Evolutionary conservation across 495 filamentous ascomycete genomes (phyloP).

Genomic region (Penicillium goetzii): DNA sequence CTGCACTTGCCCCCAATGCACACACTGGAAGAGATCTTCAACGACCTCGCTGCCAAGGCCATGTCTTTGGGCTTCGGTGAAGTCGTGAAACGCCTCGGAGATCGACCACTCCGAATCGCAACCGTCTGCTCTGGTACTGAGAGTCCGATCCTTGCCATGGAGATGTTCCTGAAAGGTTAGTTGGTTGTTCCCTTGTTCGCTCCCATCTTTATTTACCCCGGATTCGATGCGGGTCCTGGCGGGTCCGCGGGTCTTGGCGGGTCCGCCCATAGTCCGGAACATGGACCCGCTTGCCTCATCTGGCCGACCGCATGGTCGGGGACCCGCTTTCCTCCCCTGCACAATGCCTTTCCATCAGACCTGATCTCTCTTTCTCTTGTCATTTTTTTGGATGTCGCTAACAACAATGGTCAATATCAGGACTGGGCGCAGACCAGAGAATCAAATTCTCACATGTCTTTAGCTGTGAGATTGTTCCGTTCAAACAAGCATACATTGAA

Average conservation of each 20-base stretch:
- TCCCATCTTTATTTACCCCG: background rate
- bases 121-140: slow-evolving; percentile 89
- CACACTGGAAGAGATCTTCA: slow-evolving; percentile 54
- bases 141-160: slow-evolving; percentile 70
- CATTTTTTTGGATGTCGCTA: slow-evolving; percentile 18
- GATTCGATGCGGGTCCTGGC: background rate
- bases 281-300: background rate
- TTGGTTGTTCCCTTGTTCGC: background rate
- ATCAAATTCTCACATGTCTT: slow-evolving; percentile 63
- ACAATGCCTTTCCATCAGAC: background rate
- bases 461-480: slow-evolving; percentile 77
- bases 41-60: slow-evolving; percentile 47
- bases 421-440: slow-evolving; percentile 16
- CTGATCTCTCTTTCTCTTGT: background rate
- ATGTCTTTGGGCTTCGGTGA: slow-evolving; percentile 37
- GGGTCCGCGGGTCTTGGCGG: slow-evolving; percentile 3
- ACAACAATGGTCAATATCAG: background rate
- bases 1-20: slow-evolving; percentile 48
- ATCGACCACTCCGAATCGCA: slow-evolving; percentile 60
- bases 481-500: slow-evolving; percentile 81
- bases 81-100: slow-evolving; percentile 42
- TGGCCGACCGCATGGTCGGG: background rate
- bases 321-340: no score
- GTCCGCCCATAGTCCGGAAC: background rate
- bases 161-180: slow-evolving; percentile 53